Base-by-base conservation (phyloP, 768 basidiomycete genomes). In the Lactarius hengduanensis region DNA sequence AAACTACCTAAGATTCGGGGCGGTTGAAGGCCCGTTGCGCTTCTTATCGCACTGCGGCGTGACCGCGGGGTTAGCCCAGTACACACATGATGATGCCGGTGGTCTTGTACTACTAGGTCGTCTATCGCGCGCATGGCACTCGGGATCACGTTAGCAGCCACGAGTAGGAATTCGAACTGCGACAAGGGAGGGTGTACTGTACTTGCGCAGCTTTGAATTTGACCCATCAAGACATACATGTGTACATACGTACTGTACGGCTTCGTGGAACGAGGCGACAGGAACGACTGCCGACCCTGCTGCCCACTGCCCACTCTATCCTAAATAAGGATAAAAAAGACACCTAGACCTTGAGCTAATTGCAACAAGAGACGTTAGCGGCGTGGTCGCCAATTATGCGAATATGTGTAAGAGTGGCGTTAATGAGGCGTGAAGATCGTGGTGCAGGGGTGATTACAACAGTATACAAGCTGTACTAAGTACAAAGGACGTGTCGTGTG, bases 401-500 rank as follows among this genome's bases (percentile, higher is more conserved):
- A 62, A 62, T 66, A 40, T 66, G 47, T 22, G 60, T 58, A 4
- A 53, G 22, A 20, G 34, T 34, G 36, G 47, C 28, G 36, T 47
- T 62, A 56, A 26, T 30, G 20, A 6, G 28, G 53, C 47, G 32
- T 66, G 61, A 53, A 22, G 47, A 66, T 47, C 61, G 38, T 66
- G 36, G 38, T 16, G 32, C 47, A 22, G 57, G 30, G 13, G 43
- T 26, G 26, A 40, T 43, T 69, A 69, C 60, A 67, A 47, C 59
- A 58, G 38, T 16, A 36, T 61, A 61, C 43, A 60, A 57, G 58
- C 65, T 41, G 57, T 66, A 62, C 28, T 36, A 54, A 43, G 56
- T 67, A 67, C 65, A 67, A 54, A 56, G 36, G 30, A 41, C 45
- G 63, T 32, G 11, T 38, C 36, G 40, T 53, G 26, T 26, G 43